Conservation (phyloP, 176 grass and related monocot genomes). For the Dendrocalamus sinicus region DNA sequence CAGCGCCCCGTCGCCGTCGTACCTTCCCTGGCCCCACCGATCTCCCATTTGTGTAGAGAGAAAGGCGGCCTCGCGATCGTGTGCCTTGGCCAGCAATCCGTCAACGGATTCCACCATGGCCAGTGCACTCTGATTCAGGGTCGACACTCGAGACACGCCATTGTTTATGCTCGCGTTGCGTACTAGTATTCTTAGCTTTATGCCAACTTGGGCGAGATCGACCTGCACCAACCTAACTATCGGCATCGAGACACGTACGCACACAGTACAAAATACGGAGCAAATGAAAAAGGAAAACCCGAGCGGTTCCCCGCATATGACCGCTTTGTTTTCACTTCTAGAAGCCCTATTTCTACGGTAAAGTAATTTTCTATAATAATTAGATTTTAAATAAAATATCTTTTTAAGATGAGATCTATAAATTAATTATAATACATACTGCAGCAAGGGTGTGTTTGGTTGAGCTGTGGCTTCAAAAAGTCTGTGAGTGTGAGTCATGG, state of each 20-base stretch:
- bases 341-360: too few relatives aligned
- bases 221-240: background rate
- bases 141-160: conserved; percentile 2
- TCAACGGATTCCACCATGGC: background rate
- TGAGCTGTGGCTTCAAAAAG: too few relatives aligned
- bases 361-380: too few relatives aligned
- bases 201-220: background rate
- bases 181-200: background rate
- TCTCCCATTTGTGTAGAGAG: background rate
- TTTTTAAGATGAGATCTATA: too few relatives aligned
- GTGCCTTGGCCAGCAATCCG: background rate
- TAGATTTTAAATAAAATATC: too few relatives aligned
- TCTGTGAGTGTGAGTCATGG: too few relatives aligned
- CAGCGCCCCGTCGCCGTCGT: background rate
- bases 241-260: conserved; percentile 12
- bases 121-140: conserved; percentile 20
- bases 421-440: too few relatives aligned
- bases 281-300: background rate
- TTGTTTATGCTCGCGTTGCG: background rate
- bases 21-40: background rate
- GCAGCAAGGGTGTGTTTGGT: too few relatives aligned
- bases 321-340: too few relatives aligned
- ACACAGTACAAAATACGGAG: too few relatives aligned
- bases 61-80: background rate
- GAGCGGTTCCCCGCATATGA: background rate